Base-by-base conservation (phyloP, 176 grass and related monocot species). In the Carex cristatella region DNA sequence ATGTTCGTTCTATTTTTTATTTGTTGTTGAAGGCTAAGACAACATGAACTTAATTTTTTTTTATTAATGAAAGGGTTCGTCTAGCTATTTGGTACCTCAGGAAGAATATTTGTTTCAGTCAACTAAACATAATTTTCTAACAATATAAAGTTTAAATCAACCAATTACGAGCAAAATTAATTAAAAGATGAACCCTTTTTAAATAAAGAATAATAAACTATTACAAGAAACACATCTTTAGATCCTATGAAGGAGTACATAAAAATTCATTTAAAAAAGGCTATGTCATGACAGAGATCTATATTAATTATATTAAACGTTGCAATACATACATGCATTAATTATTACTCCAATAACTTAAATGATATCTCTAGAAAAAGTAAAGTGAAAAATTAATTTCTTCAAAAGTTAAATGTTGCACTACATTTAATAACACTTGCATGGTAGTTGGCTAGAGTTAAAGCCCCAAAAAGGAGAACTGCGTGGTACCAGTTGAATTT, bases 381-480 rank as follows among this genome's bases (percentile, higher is more conserved):
- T 77, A 33, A 0, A 15, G 27, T 23, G 11, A 57, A 77, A 10
- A 14, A n/a, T 44, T 18, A 71, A 72, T 72, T 46, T 46, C 0
- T 30, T 77, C 48, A 77, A 77, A 77, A 77, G 28, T 55, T 35
- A 35, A 33, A 37, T 79, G 53, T 32, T 57, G 18, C 53, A 30
- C 13, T 58, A 18, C 51, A 56, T 58, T 79, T 79, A 79, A 16
- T 57, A 16, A 35, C 74, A 57, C 28, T 35, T 35, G 74, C 28
- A 35, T 35, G 74, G 74, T 79, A 35, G 74, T 79, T 79, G 74
- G 74, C 27, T 58, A 58, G 10, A 79, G 28, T 79, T 33, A 79
- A 79, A 58, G 12, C 74, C 12, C 28, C 5, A 57, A 78, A 78
- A 55, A 78, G 57, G 74, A 78, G 12, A 76, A 54, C 48, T 6